A percentile compares a stretch with the other conserved stretches of the same genome.
Evolutionary conservation across 352 stramenopile species (phyloP).

Genomic region (Lagenidium giganteum): DNA sequence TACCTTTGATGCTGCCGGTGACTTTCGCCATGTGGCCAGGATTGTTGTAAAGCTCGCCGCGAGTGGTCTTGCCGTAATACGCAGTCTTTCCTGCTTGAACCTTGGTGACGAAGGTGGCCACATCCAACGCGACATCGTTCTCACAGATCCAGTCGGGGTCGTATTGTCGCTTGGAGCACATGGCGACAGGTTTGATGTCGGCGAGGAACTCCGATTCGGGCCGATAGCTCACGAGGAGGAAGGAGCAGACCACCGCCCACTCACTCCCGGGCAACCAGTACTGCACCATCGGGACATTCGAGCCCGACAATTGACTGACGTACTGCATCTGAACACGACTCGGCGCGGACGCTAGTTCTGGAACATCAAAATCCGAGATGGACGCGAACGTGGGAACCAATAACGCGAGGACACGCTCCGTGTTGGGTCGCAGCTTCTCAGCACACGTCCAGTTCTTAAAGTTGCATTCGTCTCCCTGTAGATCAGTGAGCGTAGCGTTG

Average conservation of each 20-base stretch:
- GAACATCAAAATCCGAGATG: slow-evolving; percentile 12
- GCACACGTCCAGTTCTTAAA: slow-evolving; percentile 10
- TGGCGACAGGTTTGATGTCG: slow-evolving; percentile 15
- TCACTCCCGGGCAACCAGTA: slow-evolving; percentile 7
- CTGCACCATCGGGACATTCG: slow-evolving; percentile 15
- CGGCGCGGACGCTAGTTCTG: slow-evolving; percentile 3
- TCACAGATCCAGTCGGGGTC: slow-evolving; percentile 20
- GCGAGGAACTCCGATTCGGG: slow-evolving; percentile 6
- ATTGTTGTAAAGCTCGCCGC: slow-evolving; percentile 16
- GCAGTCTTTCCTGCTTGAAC: slow-evolving; percentile 7
- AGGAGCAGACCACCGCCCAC: slow-evolving; percentile 13
- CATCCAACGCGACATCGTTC: slow-evolving; percentile 13
- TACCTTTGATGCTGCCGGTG: slow-evolving; percentile 6
- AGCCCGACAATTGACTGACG: slow-evolving; percentile 16
- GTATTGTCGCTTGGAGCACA: slow-evolving; percentile 14
- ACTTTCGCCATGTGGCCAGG: slow-evolving; percentile 9
- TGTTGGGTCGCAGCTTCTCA: slow-evolving; percentile 9
- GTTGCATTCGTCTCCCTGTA: slow-evolving; percentile 15
- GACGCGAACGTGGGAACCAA: slow-evolving; percentile 4
- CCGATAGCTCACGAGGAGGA: slow-evolving; percentile 11
- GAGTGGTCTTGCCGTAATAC: slow-evolving; percentile 10
- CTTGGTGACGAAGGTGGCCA: slow-evolving; percentile 9
- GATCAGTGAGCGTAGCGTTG: slow-evolving; percentile 10
- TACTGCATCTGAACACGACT: too few species aligned
- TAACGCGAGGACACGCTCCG: slow-evolving; percentile 4